A percentile compares a stretch with the other conserved stretches of the same genome.
Evolutionary conservation across 2,329 filamentous ascomycete genomes (phyloP).

Genomic region (Blumeria graminis): DNA sequence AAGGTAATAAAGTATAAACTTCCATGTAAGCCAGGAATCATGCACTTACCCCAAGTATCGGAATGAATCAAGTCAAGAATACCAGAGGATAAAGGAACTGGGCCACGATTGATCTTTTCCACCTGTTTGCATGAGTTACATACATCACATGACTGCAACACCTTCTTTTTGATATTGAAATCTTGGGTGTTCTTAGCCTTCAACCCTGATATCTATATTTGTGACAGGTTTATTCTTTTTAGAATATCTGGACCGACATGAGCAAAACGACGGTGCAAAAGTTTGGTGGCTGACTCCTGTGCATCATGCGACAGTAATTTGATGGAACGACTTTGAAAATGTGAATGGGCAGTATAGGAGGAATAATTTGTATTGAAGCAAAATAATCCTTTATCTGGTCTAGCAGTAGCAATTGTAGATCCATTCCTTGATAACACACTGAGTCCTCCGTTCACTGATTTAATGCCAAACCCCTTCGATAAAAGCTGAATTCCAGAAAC

Average conservation of each 20-base stretch:
- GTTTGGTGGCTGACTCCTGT: not conserved
- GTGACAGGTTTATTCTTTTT: not conserved
- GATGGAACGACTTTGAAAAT: not conserved
- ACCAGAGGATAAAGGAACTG: not conserved
- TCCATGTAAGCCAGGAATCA: not conserved
- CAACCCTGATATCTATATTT: not conserved
- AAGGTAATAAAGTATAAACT: not conserved
- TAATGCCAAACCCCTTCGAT: not conserved
- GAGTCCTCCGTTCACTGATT: not conserved
- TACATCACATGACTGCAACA: not conserved
- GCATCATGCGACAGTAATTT: not conserved
- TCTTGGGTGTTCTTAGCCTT: not conserved
- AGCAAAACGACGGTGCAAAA: not conserved
- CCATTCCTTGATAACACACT: not conserved
- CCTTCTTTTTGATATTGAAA: not conserved
- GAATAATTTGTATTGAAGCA: not conserved
- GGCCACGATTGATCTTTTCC: not conserved
- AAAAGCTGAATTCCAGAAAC: not conserved
- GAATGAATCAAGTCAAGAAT: not conserved
- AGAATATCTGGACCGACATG: not conserved
- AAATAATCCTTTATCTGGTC: not conserved
- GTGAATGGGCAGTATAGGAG: not conserved
- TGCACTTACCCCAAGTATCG: not conserved
- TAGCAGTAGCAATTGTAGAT: not conserved
- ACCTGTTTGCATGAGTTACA: not conserved